Percentiles rank a stretch among this genome's conserved stretches.
Conservation (phyloP, 2,329 filamentous ascomycete genomes). For the Diaporthe australafricana region DNA sequence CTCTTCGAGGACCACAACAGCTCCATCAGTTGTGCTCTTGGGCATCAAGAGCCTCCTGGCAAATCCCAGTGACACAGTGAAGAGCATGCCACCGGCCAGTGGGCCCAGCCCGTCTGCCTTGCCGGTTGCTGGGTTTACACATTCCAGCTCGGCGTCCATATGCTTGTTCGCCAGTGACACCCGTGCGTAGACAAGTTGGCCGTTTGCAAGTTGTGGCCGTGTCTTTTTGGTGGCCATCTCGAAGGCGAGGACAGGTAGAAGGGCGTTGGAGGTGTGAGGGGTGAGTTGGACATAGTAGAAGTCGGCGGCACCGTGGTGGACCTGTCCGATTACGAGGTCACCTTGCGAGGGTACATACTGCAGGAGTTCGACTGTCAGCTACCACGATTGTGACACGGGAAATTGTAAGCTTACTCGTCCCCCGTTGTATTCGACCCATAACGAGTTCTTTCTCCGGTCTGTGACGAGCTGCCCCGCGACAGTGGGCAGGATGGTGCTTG, state of each 20-base stretch:
- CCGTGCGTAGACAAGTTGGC: slow-evolving; percentile 89
- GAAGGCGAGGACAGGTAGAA: slow-evolving; percentile 90
- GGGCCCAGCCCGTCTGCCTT: slow-evolving; percentile 90
- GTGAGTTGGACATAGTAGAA: slow-evolving; percentile 84
- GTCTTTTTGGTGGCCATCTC: slow-evolving; percentile 94
- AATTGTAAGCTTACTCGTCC: slow-evolving; percentile 68
- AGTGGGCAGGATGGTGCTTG: slow-evolving; percentile 77
- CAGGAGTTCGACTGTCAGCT: slow-evolving; percentile 46
- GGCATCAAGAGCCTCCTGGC: slow-evolving; percentile 81
- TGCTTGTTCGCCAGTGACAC: slow-evolving; percentile 82
- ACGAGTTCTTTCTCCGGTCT: slow-evolving; percentile 79
- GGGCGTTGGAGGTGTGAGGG: slow-evolving; percentile 70
- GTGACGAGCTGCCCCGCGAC: slow-evolving; percentile 75
- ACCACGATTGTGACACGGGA: neutral
- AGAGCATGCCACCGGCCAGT: slow-evolving; percentile 87
- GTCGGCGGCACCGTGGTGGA: slow-evolving; percentile 81
- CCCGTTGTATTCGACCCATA: slow-evolving; percentile 79
- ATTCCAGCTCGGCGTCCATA: slow-evolving; percentile 88
- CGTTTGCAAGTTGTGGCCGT: slow-evolving; percentile 78
- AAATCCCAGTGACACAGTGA: slow-evolving; percentile 82
- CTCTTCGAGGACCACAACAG: slow-evolving; percentile 81
- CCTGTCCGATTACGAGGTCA: slow-evolving; percentile 89
- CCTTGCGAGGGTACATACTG: slow-evolving; percentile 84
- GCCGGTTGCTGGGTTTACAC: slow-evolving; percentile 86
- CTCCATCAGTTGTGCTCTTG: slow-evolving; percentile 70